phyloP scores from a whole-genome alignment of 176 grass and related monocot genomes.

The Oryza brachyantha region DNA sequence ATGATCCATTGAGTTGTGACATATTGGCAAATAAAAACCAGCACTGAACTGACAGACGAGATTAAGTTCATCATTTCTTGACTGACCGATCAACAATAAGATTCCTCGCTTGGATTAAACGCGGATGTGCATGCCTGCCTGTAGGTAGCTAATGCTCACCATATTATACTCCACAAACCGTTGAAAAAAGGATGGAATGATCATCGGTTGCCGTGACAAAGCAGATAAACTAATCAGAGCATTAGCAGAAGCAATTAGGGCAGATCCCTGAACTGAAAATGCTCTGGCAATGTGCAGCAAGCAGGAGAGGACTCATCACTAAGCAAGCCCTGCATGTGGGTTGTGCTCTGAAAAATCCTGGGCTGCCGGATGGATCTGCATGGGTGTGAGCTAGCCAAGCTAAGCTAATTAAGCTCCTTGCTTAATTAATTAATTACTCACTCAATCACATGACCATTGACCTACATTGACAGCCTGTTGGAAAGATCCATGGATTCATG shows the following conservation, averaged over 20 bases:
- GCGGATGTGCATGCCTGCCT: not conserved
- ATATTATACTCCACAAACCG: constrained; percentile 21
- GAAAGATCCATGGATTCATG: constrained; percentile 25
- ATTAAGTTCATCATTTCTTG: not conserved
- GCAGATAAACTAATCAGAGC: constrained; percentile 30
- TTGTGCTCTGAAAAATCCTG: constrained; percentile 22
- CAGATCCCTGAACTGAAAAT: constrained; percentile 34
- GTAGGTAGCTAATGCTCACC: not conserved
- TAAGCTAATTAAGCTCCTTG: not conserved
- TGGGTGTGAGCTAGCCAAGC: constrained; percentile 4
- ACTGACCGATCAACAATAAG: constrained; percentile 21
- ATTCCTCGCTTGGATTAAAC: constrained; percentile 31
- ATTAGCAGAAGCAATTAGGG: not conserved
- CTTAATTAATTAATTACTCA: not conserved
- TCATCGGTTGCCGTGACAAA: constrained; percentile 19
- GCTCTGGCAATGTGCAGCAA: constrained; percentile 31
- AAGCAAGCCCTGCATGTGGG: constrained; percentile 33
- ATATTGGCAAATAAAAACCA: not conserved
- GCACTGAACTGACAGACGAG: not conserved
- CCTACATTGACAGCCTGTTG: constrained; percentile 50
- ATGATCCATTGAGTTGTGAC: constrained; percentile 7
- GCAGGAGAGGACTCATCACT: not conserved
- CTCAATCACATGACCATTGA: constrained; percentile 27
- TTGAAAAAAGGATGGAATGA: constrained; percentile 33
- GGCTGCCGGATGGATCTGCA: constrained; percentile 18